Base-by-base conservation (phyloP, 192 early-diverging fungal species). In the Coemansia sp. region DNA sequence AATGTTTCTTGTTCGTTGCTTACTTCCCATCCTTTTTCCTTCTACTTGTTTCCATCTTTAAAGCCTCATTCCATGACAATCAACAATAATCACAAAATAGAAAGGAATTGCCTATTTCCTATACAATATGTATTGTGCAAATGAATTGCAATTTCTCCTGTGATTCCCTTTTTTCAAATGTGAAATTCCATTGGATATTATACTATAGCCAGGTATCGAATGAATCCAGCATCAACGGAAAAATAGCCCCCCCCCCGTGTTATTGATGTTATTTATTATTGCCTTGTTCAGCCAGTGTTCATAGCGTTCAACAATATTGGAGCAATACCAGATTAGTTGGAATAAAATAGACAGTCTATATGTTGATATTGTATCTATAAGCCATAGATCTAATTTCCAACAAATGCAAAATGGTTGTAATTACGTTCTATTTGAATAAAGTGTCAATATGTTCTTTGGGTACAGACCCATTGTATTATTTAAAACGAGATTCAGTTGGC, bases 61-160 rank as follows among this genome's bases (percentile, higher is more conserved):
- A 54, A 21, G 51, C 51, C 51, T 54, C 51, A 54, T 54, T 54
- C 26, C 51, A 12, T 12, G 19, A 54, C 51, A 54, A 54, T 54
- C 22, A 22, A 54, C 51, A 54, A 54, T 22, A 54, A 54, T 21
- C 51, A 26, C 26, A 26, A 26, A 54, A 54, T 2, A 13, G 7
- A 54, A 21, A 9, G 22, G 51, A 26, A 54, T 26, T 54, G 9
- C 51, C 26, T 54, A 18, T 49, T 49, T n/a, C 47, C 47, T n/a
- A n/a, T 49, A n/a, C 47, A 12, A 16, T n/a, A n/a, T 49, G 11
- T 16, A 49, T 49, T 49, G 11, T 49, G 11, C 47, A 49, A n/a
- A 49, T 49, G 47, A 18, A 8, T n/a, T 49, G 47, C 2, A 49
- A 49, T 49, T 49, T 49, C 18, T 16, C 16, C 18, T 26, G 26